phyloP scores from a whole-genome alignment of 768 basidiomycete species.

The Rhizopogon salebrosus region DNA sequence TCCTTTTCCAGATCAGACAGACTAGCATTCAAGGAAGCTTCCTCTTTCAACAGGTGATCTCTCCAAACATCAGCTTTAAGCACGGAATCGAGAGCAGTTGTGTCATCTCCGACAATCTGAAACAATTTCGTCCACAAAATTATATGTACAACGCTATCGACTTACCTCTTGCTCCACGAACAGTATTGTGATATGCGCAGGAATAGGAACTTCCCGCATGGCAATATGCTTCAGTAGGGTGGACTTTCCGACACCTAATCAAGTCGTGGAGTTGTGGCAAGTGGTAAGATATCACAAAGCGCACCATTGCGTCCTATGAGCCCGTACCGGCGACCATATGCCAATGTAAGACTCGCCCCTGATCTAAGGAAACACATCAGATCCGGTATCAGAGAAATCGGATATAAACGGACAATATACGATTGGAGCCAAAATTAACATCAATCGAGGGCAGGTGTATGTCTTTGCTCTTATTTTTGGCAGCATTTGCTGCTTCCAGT shows the following conservation, averaged over 20 bases:
- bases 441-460: conserved; percentile 94
- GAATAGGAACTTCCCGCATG: conserved; percentile 90
- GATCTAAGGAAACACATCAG: conserved; percentile 41
- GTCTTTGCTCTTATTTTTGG: conserved; percentile 97
- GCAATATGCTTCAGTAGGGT: conserved; percentile 93
- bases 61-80: conserved; percentile 99
- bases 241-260: conserved; percentile 87
- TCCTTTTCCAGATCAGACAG: conserved; percentile 69
- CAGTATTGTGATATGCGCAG: conserved; percentile 91
- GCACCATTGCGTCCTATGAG: conserved; percentile 84
- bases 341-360: conserved; percentile 81
- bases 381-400: background rate
- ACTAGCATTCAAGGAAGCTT: conserved; percentile 65
- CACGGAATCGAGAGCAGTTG: conserved; percentile 86
- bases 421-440: conserved; percentile 92
- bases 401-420: conserved; percentile 64
- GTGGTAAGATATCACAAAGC: background rate
- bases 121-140: background rate
- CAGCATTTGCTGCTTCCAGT: conserved; percentile 65
- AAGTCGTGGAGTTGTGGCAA: background rate
- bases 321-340: conserved; percentile 86
- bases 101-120: conserved; percentile 91
- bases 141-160: background rate
- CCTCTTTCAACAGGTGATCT: conserved; percentile 86
- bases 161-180: conserved; percentile 96